Evolutionary conservation across 1,284 basidiomycete species (phyloP), one percentile per base, ranked within the genome.

Genomic region (Pseudozyma hubeiensis): DNA sequence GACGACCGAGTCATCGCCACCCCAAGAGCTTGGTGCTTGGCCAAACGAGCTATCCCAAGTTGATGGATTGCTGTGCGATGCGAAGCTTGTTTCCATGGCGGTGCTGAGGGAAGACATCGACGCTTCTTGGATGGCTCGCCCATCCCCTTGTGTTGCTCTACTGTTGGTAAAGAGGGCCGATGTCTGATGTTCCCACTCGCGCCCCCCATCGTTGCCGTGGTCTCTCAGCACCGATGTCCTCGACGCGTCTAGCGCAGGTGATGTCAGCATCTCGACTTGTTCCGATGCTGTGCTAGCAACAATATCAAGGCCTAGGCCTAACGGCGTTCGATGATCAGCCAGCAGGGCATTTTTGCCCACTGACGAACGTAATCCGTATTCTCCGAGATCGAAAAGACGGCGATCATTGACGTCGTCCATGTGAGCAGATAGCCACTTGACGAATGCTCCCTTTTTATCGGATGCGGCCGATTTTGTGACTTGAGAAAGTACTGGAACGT

Each of bases 11-110:
- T 40, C 29, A 13, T 43, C 37, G 7, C 35, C 46, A 41, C 45
- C 44, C 1, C 24, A 9, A 8, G 57, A 44, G 40, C 49, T 53
- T 11, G 35, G 2, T 30, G 53, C 29, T 17, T 69, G 61, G 7
- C 50, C 34, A 34, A 64, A 69, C 6, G 66, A 69, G 14, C 40
- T 56, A 46, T 59, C 66, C 57, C 57, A 66, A 1, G 64, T 56
- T 1, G 53, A 52, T 6, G 43, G 48, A 16, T 56, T 56, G 49
- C 57, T 59, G n/a, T 45, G 24, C 0, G 64, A 56, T 3, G 53
- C 52, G 41, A 52, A 60, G 30, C 57, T 66, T 7, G 43, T 34
- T 24, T 66, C 64, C 0, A 57, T 66, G 4, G 57, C 50, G 2
- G 64, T 53, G 44, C 64, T 53, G 8, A 66, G 39, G 16, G 57